phyloP scores from a whole-genome alignment of 2,329 filamentous ascomycete species.

The Juglanconis sp. region DNA sequence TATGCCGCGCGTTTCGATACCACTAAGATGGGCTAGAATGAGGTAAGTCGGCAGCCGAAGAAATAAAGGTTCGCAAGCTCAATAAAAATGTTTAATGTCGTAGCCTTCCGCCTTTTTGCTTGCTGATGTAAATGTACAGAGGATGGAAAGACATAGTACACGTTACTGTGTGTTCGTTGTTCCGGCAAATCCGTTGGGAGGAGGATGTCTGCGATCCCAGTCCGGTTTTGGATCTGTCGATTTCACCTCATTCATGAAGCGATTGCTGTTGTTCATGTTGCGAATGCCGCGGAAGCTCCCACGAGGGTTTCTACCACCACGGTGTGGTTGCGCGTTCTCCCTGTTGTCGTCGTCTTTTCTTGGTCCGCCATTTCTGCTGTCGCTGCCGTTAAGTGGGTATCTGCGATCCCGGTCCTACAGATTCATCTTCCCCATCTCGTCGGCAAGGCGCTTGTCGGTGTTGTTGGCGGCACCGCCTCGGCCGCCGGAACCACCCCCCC shows the following conservation, averaged over 20 bases:
- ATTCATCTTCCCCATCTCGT: constrained; percentile 15
- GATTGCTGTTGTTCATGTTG: not conserved
- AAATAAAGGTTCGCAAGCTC: not conserved
- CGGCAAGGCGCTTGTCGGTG: constrained; percentile 12
- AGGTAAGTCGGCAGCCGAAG: not conserved
- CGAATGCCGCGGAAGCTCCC: not conserved
- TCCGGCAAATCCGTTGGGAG: too few relatives aligned
- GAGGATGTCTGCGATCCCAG: not conserved
- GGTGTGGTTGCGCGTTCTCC: not conserved
- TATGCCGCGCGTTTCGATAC: constrained; percentile 5
- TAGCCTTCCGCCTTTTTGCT: not conserved
- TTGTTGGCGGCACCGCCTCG: constrained; percentile 5
- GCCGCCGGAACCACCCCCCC: not conserved
- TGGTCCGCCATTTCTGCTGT: not conserved
- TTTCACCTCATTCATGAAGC: not conserved
- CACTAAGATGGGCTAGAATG: not conserved
- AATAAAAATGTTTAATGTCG: not conserved
- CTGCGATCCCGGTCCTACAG: constrained; percentile 17
- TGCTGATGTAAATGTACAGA: constrained; percentile 5
- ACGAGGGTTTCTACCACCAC: not conserved
- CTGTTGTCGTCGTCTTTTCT: not conserved
- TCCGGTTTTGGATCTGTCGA: not conserved
- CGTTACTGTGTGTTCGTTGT: not conserved
- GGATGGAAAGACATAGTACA: not conserved
- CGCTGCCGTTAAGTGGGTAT: not conserved